Evolutionary conservation across 2,329 filamentous ascomycete genomes (phyloP).

Genomic region (Aspergillus floridensis): DNA sequence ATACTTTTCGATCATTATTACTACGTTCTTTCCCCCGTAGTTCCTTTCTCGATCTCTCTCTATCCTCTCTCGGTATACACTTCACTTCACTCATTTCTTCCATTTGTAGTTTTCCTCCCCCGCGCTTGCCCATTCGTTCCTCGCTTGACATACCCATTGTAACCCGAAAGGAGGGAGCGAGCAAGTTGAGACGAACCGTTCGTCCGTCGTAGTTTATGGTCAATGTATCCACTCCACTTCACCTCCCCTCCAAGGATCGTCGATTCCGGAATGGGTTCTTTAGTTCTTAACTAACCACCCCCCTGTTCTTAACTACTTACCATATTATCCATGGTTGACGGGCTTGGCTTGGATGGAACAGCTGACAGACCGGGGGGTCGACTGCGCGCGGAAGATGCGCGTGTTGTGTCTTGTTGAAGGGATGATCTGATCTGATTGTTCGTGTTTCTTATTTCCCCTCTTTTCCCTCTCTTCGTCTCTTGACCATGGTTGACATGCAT

Average conservation of each 20-base stretch:
- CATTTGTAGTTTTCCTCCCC: not conserved
- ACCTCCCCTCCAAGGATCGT: conserved; percentile 22
- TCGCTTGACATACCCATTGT: conserved; percentile 14
- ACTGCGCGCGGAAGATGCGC: no score
- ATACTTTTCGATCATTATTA: not conserved
- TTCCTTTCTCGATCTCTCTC: conserved; percentile 4
- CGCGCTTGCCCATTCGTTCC: not conserved
- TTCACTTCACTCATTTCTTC: not conserved
- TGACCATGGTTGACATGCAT: no score
- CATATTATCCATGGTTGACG: conserved; percentile 16
- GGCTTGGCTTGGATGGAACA: conserved; percentile 19
- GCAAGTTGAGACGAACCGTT: conserved; percentile 5
- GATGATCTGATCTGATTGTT: no score
- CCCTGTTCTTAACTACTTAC: conserved; percentile 15
- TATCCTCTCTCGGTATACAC: not conserved
- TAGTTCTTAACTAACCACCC: not conserved
- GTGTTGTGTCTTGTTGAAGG: no score
- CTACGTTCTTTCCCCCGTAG: not conserved
- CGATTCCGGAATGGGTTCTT: no score
- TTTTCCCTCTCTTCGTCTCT: no score
- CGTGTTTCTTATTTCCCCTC: no score
- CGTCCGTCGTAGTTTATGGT: conserved; percentile 22
- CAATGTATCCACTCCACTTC: conserved; percentile 19
- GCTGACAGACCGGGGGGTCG: conserved; percentile 2
- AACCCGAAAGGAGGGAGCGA: conserved; percentile 16